These are phyloP conservation scores for Terana coerulea DNA, from an alignment of 768 basidiomycete species.

Conservation along the genomic window DNA sequence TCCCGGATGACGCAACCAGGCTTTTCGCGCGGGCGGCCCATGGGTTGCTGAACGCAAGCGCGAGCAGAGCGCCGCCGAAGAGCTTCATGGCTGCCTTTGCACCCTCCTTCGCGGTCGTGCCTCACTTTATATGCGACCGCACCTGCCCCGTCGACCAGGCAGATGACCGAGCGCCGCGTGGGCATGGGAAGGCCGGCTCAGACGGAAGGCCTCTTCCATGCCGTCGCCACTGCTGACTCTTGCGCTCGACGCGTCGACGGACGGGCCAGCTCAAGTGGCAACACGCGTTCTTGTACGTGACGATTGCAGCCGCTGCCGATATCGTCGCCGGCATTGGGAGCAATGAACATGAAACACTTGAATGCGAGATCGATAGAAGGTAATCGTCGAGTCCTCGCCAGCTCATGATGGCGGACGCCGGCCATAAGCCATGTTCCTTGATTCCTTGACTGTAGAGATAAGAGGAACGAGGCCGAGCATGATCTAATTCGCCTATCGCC, in stretches of 20 bases:
- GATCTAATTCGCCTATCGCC: too few relatives aligned
- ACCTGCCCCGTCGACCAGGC: neutral
- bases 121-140: constrained; percentile 1
- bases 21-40: neutral
- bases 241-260: neutral
- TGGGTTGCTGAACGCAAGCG: neutral
- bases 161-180: neutral
- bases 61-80: constrained; percentile 4
- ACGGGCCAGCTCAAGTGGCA: neutral
- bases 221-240: neutral
- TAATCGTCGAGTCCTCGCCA: too few relatives aligned
- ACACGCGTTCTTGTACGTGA: neutral
- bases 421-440: too few relatives aligned
- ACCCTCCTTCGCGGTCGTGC: neutral
- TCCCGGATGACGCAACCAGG: constrained; percentile 11
- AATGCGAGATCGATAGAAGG: too few relatives aligned
- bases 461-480: too few relatives aligned
- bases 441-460: too few relatives aligned
- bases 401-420: too few relatives aligned
- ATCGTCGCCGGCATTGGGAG: neutral
- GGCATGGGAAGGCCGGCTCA: neutral
- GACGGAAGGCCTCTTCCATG: neutral
- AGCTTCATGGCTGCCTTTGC: constrained; percentile 7
- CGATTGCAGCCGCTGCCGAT: too few relatives aligned
- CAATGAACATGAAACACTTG: too few relatives aligned